A percentile compares a stretch with the other conserved stretches of the same genome.
Evolutionary conservation across 2,329 filamentous ascomycete genomes (phyloP).

Genomic region (Fusarium sp.): DNA sequence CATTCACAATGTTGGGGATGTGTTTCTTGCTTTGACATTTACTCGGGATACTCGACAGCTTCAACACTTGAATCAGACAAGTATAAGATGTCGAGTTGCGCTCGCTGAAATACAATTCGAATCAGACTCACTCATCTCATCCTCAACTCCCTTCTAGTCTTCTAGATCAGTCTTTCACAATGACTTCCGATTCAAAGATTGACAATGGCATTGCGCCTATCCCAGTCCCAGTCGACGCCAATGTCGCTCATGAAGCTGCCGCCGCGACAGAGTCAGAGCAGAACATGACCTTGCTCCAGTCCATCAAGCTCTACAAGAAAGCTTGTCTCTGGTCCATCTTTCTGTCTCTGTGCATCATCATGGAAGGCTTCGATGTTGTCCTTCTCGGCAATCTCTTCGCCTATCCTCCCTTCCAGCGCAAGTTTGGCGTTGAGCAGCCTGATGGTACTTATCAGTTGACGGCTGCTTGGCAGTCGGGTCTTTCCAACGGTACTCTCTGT

Average conservation of each 20-base stretch:
- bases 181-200: slow-evolving; percentile 29
- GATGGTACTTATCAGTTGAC: slow-evolving; percentile 61
- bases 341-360: slow-evolving; percentile 55
- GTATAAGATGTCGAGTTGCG: slow-evolving; percentile 23
- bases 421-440: slow-evolving; percentile 54
- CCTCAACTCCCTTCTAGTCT: neutral
- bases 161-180: slow-evolving; percentile 4
- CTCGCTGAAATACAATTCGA: neutral
- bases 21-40: neutral
- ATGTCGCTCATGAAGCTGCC: slow-evolving; percentile 41
- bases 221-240: slow-evolving; percentile 27
- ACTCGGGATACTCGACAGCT: slow-evolving; percentile 4
- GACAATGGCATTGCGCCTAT: slow-evolving; percentile 22
- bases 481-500: slow-evolving; percentile 61
- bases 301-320: slow-evolving; percentile 57
- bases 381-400: slow-evolving; percentile 58
- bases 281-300: slow-evolving; percentile 50
- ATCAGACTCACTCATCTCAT: slow-evolving; percentile 1
- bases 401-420: slow-evolving; percentile 55
- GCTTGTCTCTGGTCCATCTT: slow-evolving; percentile 56
- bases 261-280: slow-evolving; percentile 52
- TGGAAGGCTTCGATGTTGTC: slow-evolving; percentile 58
- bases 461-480: slow-evolving; percentile 64
- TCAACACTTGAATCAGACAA: neutral
- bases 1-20: neutral